phyloP scores from a whole-genome alignment of 2,329 filamentous ascomycete species.

The Penicillium sp. region DNA sequence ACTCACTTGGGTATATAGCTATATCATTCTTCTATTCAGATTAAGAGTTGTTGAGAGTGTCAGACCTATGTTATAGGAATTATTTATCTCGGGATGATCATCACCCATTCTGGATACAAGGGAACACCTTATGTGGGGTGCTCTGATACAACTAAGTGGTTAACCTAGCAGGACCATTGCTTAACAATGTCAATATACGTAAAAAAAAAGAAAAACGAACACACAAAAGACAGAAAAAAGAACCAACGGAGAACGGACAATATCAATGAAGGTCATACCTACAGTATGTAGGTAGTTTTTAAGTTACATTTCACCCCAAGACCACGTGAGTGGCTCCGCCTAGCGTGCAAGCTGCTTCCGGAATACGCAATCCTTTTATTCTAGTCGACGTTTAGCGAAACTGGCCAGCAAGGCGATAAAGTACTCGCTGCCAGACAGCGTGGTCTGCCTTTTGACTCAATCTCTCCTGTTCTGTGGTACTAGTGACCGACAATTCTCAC shows the following conservation, averaged over 20 bases:
- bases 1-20: background rate
- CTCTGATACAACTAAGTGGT: background rate
- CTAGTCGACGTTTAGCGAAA: background rate
- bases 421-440: constrained; percentile 9
- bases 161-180: background rate
- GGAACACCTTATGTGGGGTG: background rate
- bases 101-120: background rate
- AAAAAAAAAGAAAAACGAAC: background rate
- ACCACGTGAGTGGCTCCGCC: constrained; percentile 23
- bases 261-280: background rate
- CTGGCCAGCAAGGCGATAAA: constrained; percentile 2
- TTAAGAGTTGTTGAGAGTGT: background rate
- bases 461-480: background rate
- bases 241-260: background rate
- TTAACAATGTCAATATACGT: background rate
- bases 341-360: constrained; percentile 10
- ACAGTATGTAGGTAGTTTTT: no score
- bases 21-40: background rate
- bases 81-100: background rate
- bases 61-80: background rate
- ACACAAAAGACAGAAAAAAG: background rate
- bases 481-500: background rate
- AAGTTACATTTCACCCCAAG: background rate
- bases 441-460: background rate
- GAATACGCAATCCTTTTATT: constrained; percentile 19